A percentile compares a stretch with the other conserved stretches of the same genome.
phyloP scores from a whole-genome alignment of 2,329 filamentous ascomycete genomes.

The Penicillium vulpinum region DNA sequence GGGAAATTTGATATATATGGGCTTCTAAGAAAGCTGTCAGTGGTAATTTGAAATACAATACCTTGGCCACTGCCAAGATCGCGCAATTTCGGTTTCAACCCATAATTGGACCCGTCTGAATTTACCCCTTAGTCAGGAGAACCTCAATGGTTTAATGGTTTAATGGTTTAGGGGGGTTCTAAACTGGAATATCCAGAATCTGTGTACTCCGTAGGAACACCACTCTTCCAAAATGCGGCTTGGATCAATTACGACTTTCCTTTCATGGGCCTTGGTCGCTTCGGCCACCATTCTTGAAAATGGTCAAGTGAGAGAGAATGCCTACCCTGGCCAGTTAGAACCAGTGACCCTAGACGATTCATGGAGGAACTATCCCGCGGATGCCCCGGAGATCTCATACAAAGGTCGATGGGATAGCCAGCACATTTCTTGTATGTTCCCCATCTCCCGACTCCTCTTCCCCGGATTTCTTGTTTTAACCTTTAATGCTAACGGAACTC shows the following conservation, averaged over 20 bases:
- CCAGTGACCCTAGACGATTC: slow-evolving; percentile 32
- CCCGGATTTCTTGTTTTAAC: neutral
- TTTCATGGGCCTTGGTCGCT: slow-evolving; percentile 21
- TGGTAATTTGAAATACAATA: neutral
- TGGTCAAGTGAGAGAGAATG: slow-evolving; percentile 40
- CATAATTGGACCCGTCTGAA: neutral
- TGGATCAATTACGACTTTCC: slow-evolving; percentile 4
- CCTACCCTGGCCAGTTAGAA: slow-evolving; percentile 41
- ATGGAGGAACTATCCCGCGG: slow-evolving; percentile 53
- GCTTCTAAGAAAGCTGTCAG: neutral
- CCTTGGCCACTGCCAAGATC: neutral
- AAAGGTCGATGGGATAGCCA: slow-evolving; percentile 64
- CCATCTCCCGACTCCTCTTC: neutral
- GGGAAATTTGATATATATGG: neutral
- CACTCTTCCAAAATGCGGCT: slow-evolving; percentile 19
- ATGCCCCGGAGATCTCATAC: slow-evolving; percentile 58
- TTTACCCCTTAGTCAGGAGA: slow-evolving; percentile 4
- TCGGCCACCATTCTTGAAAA: slow-evolving; percentile 47
- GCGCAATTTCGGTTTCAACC: slow-evolving; percentile 2
- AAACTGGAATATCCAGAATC: neutral
- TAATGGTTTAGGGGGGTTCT: neutral
- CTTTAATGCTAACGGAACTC: slow-evolving; percentile 12
- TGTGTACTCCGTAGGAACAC: slow-evolving; percentile 4
- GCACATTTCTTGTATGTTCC: slow-evolving; percentile 53
- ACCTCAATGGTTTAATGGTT: too few relatives aligned